phyloP scores from a whole-genome alignment of 2,329 filamentous ascomycete genomes.

The Rasamsonia emersonii region DNA sequence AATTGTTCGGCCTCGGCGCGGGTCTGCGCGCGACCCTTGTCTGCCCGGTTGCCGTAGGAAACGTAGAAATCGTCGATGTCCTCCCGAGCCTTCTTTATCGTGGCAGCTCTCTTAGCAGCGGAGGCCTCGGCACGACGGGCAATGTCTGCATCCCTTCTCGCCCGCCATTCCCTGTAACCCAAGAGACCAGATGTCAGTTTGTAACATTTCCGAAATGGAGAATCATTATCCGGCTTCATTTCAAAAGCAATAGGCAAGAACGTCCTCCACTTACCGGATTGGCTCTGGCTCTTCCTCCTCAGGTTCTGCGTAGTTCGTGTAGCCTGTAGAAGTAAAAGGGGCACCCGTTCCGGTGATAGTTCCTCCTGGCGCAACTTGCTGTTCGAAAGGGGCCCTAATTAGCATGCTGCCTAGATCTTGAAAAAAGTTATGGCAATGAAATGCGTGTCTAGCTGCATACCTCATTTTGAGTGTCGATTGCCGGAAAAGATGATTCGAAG shows the following conservation, averaged over 20 bases:
- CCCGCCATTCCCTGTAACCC: constrained; percentile 65
- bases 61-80: constrained; percentile 99
- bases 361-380: constrained; percentile 66
- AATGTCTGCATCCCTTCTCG: constrained; percentile 74
- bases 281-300: constrained; percentile 86
- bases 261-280: constrained; percentile 52
- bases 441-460: constrained; percentile 36
- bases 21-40: constrained; percentile 84
- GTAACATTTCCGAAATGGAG: too few species aligned
- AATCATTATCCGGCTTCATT: too few species aligned
- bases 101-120: constrained; percentile 71
- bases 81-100: constrained; percentile 77
- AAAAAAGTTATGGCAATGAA: too few species aligned
- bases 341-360: constrained; percentile 65
- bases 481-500: constrained; percentile 88
- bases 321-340: constrained; percentile 47
- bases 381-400: constrained; percentile 8
- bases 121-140: constrained; percentile 79
- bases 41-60: constrained; percentile 97
- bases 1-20: constrained; percentile 91
- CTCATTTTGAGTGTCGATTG: constrained; percentile 65
- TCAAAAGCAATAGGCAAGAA: too few species aligned
- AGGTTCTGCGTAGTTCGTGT: constrained; percentile 45
- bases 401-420: too few species aligned
- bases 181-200: constrained; percentile 1